A percentile compares a stretch with the other conserved stretches of the same genome.
Conservation (phyloP, 1,139 yeast species). For the Suhomyces yuchorum region DNA sequence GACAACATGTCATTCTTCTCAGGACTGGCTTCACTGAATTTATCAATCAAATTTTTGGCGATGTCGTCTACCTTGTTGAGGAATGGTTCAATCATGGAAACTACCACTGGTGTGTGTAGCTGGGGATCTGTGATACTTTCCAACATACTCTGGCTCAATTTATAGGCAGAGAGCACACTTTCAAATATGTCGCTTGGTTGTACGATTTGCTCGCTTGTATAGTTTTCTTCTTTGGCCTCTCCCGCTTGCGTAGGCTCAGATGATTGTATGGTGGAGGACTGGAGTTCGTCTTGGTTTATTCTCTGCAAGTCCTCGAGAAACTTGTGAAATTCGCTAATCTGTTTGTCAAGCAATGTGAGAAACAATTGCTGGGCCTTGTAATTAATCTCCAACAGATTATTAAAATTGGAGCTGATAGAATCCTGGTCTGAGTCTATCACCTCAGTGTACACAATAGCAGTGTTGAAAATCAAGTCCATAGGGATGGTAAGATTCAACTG, state of each 20-base stretch:
- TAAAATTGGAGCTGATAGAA: conserved; percentile 17
- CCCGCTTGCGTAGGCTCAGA: neutral
- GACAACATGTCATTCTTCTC: conserved; percentile 29
- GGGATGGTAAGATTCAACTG: conserved; percentile 22
- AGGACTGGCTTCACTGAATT: conserved; percentile 26
- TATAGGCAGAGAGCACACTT: conserved; percentile 34
- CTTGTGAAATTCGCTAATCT: conserved; percentile 27
- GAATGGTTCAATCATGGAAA: conserved; percentile 20
- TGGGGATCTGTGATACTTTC: conserved; percentile 22
- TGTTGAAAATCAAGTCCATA: conserved; percentile 47
- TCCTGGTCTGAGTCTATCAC: conserved; percentile 41
- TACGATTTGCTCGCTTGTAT: conserved; percentile 30
- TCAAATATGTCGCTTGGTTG: conserved; percentile 46
- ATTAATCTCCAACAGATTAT: conserved; percentile 22
- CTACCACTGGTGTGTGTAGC: conserved; percentile 4
- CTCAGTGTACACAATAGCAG: conserved; percentile 51
- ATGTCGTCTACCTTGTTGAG: conserved; percentile 25
- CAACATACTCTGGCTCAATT: conserved; percentile 33
- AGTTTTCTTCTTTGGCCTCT: conserved; percentile 19
- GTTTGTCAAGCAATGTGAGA: conserved; percentile 23
- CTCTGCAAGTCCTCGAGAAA: conserved; percentile 32
- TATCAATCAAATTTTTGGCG: conserved; percentile 25
- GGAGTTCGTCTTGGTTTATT: neutral
- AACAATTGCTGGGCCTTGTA: conserved; percentile 23
- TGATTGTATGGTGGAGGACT: neutral